Conservation (phyloP, 805 yeast genomes). For the Lachancea nothofagi region DNA sequence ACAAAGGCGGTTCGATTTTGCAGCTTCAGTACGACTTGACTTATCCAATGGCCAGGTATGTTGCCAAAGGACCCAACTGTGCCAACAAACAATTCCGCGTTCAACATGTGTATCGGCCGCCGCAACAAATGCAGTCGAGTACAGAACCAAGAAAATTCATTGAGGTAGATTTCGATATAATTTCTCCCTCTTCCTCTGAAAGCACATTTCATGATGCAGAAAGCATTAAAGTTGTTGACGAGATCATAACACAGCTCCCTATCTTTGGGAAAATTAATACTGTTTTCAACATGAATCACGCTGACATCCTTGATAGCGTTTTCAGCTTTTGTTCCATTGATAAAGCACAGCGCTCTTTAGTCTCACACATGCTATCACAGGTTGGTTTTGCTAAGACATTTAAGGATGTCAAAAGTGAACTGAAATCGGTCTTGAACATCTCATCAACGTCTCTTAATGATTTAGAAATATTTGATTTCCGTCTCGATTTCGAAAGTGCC, state of each 20-base stretch:
- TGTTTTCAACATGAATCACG: conserved; percentile 67
- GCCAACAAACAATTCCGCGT: conserved; percentile 59
- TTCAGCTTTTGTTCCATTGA: conserved; percentile 79
- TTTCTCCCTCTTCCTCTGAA: conserved; percentile 44
- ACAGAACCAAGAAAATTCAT: conserved; percentile 72
- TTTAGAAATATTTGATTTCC: conserved; percentile 72
- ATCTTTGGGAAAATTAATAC: conserved; percentile 55
- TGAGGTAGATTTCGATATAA: conserved; percentile 83
- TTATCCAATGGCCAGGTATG: conserved; percentile 78
- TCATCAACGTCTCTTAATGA: conserved; percentile 81
- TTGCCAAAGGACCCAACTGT: conserved; percentile 54
- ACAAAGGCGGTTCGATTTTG: conserved; percentile 78
- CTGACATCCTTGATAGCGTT: conserved; percentile 68
- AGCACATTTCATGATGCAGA: conserved; percentile 77
- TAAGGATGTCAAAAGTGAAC: conserved; percentile 49
- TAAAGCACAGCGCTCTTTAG: conserved; percentile 63
- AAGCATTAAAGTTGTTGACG: conserved; percentile 74
- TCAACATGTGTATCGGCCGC: conserved; percentile 77
- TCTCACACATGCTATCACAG: conserved; percentile 68
- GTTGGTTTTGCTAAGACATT: conserved; percentile 63
- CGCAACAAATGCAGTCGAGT: conserved; percentile 43
- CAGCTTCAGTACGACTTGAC: conserved; percentile 88
- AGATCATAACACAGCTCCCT: conserved; percentile 60
- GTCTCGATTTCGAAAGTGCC: conserved; percentile 61
- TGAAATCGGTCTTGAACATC: conserved; percentile 63